Evolutionary conservation across 768 basidiomycete genomes (phyloP), one percentile per base, ranked within the genome.

Genomic region (Trichaptum fuscoviolaceum): DNA sequence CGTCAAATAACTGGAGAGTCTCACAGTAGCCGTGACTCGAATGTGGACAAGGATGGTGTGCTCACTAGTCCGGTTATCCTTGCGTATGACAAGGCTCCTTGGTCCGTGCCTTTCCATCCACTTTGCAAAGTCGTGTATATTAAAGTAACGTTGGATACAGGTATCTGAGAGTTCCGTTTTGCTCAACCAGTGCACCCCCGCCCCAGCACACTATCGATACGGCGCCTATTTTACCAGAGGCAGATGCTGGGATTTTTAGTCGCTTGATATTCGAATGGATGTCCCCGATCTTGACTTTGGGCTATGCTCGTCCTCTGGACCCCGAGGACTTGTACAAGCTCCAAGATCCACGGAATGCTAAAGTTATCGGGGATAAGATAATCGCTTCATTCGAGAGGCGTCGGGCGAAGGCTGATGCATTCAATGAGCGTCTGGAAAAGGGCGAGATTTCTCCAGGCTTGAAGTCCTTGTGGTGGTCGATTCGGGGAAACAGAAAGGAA

Each of bases 241-340:
- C 78, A 2, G 82, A 81, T 1, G 92, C 92, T 0, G 80, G 81
- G 52, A 83, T 85, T 74, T 82, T 86, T 68, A 83, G 79, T 69
- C 72, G 84, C 6, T 69, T 93, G 2, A 88, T 86, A 35, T 96
- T 94, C 69, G 75, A 76, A 58, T 95, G 94, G 93, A 82, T 95
- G 23, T 87, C 86, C 2, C 84, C 86, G 2, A 76, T 95, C 25
- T 82, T 96, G 68, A 75, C 79, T 10, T 78, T 94, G 12, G 94
- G 94, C 8, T 94, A 93, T 72, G 83, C 86, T 8, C 84, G 94
- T 8, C 91, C 94, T 0, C 82, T 96, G 1, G 90, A 94, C 71
- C 87, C 88, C 0, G 77, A 89, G 0, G 94, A 96, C 75, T 80
- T 96, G 3, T 95, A 89, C 81, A 90, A 86, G 75, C 85, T 95